Percentiles rank a stretch among this genome's conserved stretches.
Evolutionary conservation across 1,284 basidiomycete genomes (phyloP).

Genomic region (Ganoderma sinense): DNA sequence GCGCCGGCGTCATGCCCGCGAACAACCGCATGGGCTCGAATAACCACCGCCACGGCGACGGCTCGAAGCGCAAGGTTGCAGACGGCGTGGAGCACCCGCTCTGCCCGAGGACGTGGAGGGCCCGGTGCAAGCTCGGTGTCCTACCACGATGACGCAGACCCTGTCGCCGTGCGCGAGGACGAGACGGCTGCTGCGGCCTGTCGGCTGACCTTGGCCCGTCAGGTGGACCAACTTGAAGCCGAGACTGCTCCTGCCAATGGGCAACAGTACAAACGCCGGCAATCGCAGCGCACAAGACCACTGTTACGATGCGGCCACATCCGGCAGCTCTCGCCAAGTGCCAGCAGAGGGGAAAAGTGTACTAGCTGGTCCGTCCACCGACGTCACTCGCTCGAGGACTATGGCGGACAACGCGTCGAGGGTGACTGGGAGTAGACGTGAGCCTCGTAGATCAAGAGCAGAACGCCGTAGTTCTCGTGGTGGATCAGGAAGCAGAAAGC

Average conservation of each 20-base stretch:
- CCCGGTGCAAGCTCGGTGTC: not conserved
- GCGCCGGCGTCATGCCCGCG: not conserved
- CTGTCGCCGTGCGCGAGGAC: not conserved
- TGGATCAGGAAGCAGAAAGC: no score
- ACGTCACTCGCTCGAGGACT: not conserved
- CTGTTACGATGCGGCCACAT: not conserved
- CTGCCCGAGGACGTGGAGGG: not conserved
- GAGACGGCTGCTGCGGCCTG: no score
- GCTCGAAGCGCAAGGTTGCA: not conserved
- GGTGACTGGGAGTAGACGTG: not conserved
- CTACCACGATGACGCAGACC: not conserved
- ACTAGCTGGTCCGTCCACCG: not conserved
- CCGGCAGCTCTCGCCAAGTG: not conserved
- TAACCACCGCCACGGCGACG: not conserved
- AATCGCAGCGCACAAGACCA: not conserved
- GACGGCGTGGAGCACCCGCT: not conserved
- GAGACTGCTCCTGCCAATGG: not conserved
- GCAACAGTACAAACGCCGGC: not conserved
- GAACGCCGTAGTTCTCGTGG: no score
- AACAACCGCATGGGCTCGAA: not conserved
- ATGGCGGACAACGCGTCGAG: not conserved
- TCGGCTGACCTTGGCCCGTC: no score
- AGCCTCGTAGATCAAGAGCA: no score
- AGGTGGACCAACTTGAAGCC: no score
- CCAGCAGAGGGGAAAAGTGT: not conserved